Evolutionary conservation across 345 rosid species (phyloP).

Genomic region (Eucalyptus rudis): DNA sequence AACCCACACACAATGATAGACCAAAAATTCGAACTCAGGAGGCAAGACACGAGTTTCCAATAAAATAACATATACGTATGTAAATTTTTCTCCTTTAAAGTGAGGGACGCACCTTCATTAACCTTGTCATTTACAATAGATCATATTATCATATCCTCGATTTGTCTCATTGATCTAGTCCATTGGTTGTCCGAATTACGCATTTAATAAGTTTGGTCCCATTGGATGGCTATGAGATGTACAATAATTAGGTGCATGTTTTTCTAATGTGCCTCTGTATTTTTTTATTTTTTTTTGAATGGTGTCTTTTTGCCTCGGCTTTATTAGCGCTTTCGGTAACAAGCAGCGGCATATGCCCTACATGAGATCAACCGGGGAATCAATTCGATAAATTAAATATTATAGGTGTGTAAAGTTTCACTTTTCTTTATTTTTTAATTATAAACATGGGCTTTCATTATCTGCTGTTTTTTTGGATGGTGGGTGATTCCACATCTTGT

Average conservation of each 20-base stretch:
- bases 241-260: not conserved
- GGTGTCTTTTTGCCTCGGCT: not conserved
- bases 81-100: not conserved
- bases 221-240: not conserved
- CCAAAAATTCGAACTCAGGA: fast-evolving
- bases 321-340: not conserved
- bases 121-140: fast-evolving
- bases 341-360: not conserved
- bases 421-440: not conserved
- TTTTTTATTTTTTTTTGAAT: not conserved
- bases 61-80: not conserved
- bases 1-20: not conserved
- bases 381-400: not conserved
- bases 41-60: not conserved
- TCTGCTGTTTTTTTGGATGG: not conserved
- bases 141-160: fast-evolving
- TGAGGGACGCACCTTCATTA: not conserved
- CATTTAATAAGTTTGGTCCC: not conserved
- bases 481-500: not conserved
- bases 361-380: not conserved
- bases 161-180: fast-evolving
- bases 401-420: not conserved
- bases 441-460: not conserved
- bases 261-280: not conserved
- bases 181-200: fast-evolving